Percentiles rank a stretch among this genome's conserved stretches.
Evolutionary conservation across 225 moss, liverwort and hornwort species (phyloP).

Genomic region (Rhytidiadelphus loreus): DNA sequence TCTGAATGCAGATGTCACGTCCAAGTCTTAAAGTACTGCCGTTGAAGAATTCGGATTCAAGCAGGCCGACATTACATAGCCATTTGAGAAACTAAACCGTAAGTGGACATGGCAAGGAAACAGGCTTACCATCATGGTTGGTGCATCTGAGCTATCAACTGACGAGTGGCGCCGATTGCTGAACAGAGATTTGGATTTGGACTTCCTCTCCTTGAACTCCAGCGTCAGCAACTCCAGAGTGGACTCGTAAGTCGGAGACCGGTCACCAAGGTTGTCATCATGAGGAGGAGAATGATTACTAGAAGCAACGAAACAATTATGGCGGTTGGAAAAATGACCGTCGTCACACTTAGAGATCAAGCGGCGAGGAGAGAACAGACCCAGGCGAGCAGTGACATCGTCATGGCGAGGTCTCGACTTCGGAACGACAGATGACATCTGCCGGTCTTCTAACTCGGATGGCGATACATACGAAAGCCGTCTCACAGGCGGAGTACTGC

Average conservation of each 20-base stretch:
- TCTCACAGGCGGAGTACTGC: neutral
- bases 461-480: neutral
- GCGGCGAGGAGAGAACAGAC: neutral
- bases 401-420: neutral
- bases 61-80: neutral
- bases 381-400: constrained; percentile 3
- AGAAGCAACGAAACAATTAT: neutral
- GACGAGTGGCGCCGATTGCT: neutral
- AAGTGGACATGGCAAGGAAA: neutral
- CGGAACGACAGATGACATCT: neutral
- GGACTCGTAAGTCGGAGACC: neutral
- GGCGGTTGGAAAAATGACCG: neutral
- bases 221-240: constrained; percentile 5
- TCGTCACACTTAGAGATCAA: neutral
- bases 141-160: neutral
- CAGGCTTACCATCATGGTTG: neutral
- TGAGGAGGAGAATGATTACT: neutral
- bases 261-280: neutral
- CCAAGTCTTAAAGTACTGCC: neutral
- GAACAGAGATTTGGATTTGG: neutral
- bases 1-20: neutral
- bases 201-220: neutral
- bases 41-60: neutral
- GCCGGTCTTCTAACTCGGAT: neutral
- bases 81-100: neutral